A percentile compares a stretch with the other conserved stretches of the same genome.
Evolutionary conservation across 225 moss, liverwort and hornwort species (phyloP).

Genomic region (Physcomitrium patens): DNA sequence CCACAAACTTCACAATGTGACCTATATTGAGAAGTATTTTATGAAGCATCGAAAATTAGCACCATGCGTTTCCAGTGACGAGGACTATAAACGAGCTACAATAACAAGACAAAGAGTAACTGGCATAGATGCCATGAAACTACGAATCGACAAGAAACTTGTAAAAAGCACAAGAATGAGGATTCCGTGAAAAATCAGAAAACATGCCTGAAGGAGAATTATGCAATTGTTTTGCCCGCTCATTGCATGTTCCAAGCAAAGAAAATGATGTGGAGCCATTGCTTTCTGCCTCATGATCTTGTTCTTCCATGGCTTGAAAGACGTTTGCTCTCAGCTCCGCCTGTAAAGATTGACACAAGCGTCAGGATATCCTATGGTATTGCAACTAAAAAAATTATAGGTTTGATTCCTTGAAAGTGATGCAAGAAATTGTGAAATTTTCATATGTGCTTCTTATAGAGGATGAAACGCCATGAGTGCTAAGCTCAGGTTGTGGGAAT

Average conservation of each 20-base stretch:
- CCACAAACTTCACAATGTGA: neutral
- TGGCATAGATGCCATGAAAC: neutral
- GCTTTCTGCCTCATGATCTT: conserved; percentile 84
- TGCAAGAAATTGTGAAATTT: neutral
- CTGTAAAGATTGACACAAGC: conserved; percentile 44
- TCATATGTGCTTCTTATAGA: conserved; percentile 1
- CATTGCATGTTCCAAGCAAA: conserved; percentile 88
- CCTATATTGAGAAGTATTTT: neutral
- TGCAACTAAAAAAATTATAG: neutral
- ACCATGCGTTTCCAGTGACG: neutral
- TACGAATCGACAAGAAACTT: neutral
- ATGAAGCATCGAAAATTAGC: neutral
- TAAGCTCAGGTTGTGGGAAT: conserved; percentile 3
- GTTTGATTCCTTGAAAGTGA: neutral
- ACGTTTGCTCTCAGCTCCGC: conserved; percentile 96
- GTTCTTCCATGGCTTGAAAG: conserved; percentile 99
- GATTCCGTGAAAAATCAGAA: neutral
- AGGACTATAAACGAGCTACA: neutral
- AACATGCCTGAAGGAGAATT: conserved; percentile 79
- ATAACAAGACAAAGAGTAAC: neutral
- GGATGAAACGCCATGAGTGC: neutral
- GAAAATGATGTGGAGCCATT: conserved; percentile 83
- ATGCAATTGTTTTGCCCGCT: conserved; percentile 88
- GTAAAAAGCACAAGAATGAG: neutral
- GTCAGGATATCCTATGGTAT: conserved; percentile 20